Conservation (phyloP, 1,284 basidiomycete species). For the Ceratobasidium papillatum region DNA sequence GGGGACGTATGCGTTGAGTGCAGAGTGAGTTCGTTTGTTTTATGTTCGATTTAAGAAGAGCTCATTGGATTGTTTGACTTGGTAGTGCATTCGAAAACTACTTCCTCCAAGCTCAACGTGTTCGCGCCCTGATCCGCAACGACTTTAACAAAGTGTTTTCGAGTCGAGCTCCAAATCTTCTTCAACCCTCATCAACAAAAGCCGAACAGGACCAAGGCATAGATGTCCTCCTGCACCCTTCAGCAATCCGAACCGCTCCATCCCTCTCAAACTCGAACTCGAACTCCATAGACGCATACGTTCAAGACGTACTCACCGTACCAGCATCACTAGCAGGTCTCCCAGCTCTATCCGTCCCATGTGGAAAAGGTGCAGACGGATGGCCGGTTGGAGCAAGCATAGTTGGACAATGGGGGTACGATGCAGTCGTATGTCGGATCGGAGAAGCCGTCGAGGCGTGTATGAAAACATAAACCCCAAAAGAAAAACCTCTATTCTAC, state of each 20-base stretch:
- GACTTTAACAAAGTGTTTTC: constrained; percentile 80
- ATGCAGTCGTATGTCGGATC: constrained; percentile 69
- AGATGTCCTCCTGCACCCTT: constrained; percentile 85
- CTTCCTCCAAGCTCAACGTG: constrained; percentile 88
- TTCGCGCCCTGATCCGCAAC: constrained; percentile 73
- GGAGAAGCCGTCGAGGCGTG: constrained; percentile 58
- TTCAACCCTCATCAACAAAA: constrained; percentile 46
- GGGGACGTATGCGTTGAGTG: constrained; percentile 90
- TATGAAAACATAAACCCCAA: not conserved
- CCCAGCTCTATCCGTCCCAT: constrained; percentile 82
- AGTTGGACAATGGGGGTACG: constrained; percentile 90
- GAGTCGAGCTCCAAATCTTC: constrained; percentile 59
- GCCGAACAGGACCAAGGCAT: constrained; percentile 56
- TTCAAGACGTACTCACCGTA: constrained; percentile 93
- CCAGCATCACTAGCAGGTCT: constrained; percentile 91
- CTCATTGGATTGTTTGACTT: constrained; percentile 16
- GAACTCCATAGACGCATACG: constrained; percentile 65
- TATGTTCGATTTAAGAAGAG: not conserved
- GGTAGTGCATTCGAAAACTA: constrained; percentile 94
- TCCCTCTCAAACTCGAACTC: constrained; percentile 52
- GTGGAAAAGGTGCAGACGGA: constrained; percentile 60
- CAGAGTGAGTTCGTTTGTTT: constrained; percentile 70
- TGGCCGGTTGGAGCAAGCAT: constrained; percentile 91
- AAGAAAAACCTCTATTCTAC: constrained; percentile 26
- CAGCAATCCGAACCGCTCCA: constrained; percentile 82